A percentile compares a stretch with the other conserved stretches of the same genome.
These are phyloP conservation scores for Tulasnella sp. DNA, from an alignment of 768 basidiomycete species.

Conservation along the genomic window DNA sequence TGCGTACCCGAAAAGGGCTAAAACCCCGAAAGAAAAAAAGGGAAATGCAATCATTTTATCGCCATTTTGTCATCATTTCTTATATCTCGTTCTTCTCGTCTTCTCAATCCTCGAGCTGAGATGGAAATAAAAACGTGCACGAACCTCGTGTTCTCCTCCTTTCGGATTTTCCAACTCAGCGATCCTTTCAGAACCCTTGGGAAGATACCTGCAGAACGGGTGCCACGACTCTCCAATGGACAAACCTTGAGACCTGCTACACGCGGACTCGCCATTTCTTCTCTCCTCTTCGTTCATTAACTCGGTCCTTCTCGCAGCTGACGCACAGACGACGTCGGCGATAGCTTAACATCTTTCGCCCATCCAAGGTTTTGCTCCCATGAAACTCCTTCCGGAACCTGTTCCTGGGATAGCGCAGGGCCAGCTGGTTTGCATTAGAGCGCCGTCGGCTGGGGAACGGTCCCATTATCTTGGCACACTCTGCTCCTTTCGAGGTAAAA, in stretches of 20 bases:
- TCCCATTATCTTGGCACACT: neutral
- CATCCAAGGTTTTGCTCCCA: neutral
- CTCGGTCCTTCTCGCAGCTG: too few species aligned
- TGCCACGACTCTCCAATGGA: neutral
- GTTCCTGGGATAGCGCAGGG: neutral
- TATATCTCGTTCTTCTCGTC: neutral
- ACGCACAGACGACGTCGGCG: neutral
- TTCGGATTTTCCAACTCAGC: neutral
- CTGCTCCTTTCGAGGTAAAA: neutral
- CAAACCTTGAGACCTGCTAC: neutral
- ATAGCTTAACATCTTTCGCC: neutral
- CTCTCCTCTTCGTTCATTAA: neutral
- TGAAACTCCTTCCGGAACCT: neutral
- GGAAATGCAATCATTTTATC: neutral
- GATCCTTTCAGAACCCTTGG: neutral
- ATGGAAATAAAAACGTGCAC: neutral
- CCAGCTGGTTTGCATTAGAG: neutral
- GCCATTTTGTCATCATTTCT: too few species aligned
- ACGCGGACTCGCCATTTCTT: neutral
- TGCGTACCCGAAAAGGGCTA: too few species aligned
- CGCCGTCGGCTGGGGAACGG: neutral
- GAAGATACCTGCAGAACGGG: neutral
- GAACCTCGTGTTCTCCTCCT: neutral
- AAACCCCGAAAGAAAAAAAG: neutral
- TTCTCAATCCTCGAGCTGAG: neutral